Evolutionary conservation across 148 eudicot genomes (phyloP).

Genomic region (Fagopyrum homotropicum): DNA sequence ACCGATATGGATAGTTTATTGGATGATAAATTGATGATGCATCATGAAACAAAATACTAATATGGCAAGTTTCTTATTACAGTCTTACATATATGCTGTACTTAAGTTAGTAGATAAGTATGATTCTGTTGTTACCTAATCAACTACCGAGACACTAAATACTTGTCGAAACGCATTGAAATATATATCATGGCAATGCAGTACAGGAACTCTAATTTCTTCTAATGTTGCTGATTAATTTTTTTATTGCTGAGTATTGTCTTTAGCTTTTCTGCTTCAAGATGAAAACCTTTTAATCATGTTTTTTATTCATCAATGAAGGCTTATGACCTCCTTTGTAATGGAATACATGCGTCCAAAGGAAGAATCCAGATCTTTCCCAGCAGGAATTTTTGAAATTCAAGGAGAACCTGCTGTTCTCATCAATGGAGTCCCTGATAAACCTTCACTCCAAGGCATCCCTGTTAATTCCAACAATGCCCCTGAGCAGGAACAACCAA

Average conservation of each 20-base stretch:
- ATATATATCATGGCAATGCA: background rate
- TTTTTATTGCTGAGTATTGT: too few relatives aligned
- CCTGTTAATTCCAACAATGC: slow-evolving; percentile 15
- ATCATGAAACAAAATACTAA: background rate
- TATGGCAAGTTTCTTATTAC: background rate
- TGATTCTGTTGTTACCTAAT: background rate
- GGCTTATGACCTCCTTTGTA: slow-evolving; percentile 5
- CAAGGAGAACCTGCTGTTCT: slow-evolving; percentile 79
- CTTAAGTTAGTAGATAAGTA: too few relatives aligned
- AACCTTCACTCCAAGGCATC: slow-evolving; percentile 19
- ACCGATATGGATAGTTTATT: background rate
- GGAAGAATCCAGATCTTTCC: slow-evolving; percentile 16
- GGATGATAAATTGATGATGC: background rate
- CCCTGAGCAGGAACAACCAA: slow-evolving; percentile 20
- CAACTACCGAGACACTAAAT: background rate
- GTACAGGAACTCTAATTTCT: background rate
- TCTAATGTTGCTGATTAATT: background rate
- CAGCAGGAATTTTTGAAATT: slow-evolving; percentile 37
- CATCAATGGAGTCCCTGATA: slow-evolving; percentile 62
- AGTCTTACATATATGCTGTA: background rate
- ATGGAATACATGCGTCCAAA: background rate
- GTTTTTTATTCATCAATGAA: slow-evolving; percentile 1
- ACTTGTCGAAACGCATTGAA: background rate
- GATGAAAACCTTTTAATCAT: background rate
- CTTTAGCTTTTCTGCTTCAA: background rate